Evolutionary conservation across 805 yeast genomes (phyloP).

Genomic region (Ogataea zsoltii): DNA sequence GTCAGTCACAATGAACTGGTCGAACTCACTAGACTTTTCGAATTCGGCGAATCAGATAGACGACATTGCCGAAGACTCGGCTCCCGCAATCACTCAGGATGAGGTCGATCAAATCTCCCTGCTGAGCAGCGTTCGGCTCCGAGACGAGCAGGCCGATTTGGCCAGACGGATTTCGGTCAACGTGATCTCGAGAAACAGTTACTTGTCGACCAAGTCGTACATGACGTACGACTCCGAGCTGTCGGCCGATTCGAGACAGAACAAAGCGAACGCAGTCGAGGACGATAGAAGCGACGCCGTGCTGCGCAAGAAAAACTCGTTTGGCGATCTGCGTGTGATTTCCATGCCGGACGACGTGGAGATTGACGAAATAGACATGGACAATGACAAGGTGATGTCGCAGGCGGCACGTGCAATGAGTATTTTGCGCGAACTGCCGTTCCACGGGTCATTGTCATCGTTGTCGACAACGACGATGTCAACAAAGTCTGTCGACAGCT

Average conservation of each 20-base stretch:
- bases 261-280: constrained; percentile 18
- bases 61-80: constrained; percentile 15
- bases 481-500: constrained; percentile 7
- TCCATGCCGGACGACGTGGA: constrained; percentile 1
- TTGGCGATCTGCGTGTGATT: constrained; percentile 45
- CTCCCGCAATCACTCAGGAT: constrained; percentile 14
- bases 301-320: constrained; percentile 51
- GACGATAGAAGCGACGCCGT: constrained; percentile 9
- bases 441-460: constrained; percentile 15
- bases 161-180: constrained; percentile 26
- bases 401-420: neutral
- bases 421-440: constrained; percentile 32
- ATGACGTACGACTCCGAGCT: constrained; percentile 61
- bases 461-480: no score
- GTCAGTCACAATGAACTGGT: constrained; percentile 39
- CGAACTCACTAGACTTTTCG: constrained; percentile 33
- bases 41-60: constrained; percentile 17
- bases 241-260: constrained; percentile 30
- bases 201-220: constrained; percentile 48
- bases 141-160: constrained; percentile 6
- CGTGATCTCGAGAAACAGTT: constrained; percentile 37
- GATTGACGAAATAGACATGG: constrained; percentile 22
- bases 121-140: constrained; percentile 5
- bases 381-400: constrained; percentile 1
- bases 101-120: constrained; percentile 21